These are phyloP conservation scores for Corchorus capsularis DNA, from an alignment of 345 rosid genomes.

Conservation along the genomic window DNA sequence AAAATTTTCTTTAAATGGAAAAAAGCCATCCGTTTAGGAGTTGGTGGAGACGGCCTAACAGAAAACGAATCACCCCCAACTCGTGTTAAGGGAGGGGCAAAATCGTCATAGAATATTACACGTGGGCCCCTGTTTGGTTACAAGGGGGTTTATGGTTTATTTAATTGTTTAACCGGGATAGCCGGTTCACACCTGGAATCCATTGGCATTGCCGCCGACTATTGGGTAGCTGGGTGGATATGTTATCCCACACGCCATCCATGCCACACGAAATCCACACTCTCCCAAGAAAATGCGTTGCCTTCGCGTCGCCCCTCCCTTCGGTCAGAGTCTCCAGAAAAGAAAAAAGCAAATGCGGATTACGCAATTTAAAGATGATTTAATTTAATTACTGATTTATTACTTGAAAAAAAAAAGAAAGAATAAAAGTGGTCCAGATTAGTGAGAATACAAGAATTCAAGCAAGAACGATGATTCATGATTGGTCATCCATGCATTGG, in stretches of 20 bases:
- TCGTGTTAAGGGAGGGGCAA: constrained; percentile 16
- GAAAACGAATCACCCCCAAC: constrained; percentile 35
- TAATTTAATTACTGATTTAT: not conserved
- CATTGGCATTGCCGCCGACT: constrained; percentile 23
- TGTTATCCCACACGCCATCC: constrained; percentile 27
- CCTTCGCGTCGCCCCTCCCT: not conserved
- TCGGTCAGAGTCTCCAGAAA: not conserved
- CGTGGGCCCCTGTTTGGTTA: constrained; percentile 10
- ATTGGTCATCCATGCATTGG: not conserved
- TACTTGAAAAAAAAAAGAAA: not conserved
- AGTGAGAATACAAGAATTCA: constrained; percentile 9
- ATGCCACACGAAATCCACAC: constrained; percentile 38
- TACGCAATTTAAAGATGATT: not conserved
- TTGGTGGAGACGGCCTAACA: constrained; percentile 39
- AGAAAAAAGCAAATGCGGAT: not conserved
- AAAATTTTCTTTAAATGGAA: not conserved
- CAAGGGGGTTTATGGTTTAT: not conserved
- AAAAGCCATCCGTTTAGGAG: constrained; percentile 13
- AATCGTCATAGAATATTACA: not conserved
- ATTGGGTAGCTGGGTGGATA: not conserved
- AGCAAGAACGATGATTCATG: not conserved
- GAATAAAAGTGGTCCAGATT: constrained; percentile 10
- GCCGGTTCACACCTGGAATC: constrained; percentile 28
- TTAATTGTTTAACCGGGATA: constrained; percentile 22
- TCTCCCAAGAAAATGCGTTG: constrained; percentile 9